Conservation (phyloP, 2,329 filamentous ascomycete genomes). For the Talaromyces sp. region DNA sequence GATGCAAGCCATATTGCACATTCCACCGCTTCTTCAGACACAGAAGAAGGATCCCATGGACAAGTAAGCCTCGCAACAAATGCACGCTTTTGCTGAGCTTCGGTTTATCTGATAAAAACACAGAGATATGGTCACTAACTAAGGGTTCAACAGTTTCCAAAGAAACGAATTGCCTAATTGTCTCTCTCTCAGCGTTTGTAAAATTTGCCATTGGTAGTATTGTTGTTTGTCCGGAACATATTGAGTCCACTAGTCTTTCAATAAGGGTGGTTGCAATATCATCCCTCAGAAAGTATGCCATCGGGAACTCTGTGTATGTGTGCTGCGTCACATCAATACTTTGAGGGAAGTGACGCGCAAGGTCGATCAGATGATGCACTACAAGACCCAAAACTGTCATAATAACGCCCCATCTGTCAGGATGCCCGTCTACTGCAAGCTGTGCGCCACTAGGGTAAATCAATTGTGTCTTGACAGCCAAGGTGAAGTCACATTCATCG, state of each 20-base stretch:
- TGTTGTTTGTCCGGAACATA: not conserved
- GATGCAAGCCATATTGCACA: constrained; percentile 59
- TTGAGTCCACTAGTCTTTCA: not conserved
- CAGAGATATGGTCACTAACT: not conserved
- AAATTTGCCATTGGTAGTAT: not conserved
- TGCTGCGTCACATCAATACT: constrained; percentile 1
- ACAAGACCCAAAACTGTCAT: constrained; percentile 40
- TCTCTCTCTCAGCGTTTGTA: not conserved
- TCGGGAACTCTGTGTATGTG: not conserved
- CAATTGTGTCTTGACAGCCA: constrained; percentile 50
- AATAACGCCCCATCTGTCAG: constrained; percentile 46
- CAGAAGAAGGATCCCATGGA: constrained; percentile 41
- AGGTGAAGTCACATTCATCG: constrained; percentile 57
- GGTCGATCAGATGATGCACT: constrained; percentile 8
- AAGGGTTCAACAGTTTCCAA: not conserved
- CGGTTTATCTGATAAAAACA: constrained; percentile 28
- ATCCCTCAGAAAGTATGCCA: not conserved
- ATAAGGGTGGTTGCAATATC: not conserved
- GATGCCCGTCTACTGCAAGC: constrained; percentile 47
- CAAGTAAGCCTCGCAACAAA: constrained; percentile 58
- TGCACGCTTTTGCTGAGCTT: constrained; percentile 36
- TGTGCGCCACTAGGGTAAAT: constrained; percentile 52
- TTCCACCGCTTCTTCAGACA: constrained; percentile 60
- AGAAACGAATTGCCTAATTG: not conserved
- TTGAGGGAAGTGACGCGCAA: not conserved